Evolutionary conservation across 2,329 filamentous ascomycete genomes (phyloP).

Genomic region (Ophiognomonia clavigignenti-juglandacearum): DNA sequence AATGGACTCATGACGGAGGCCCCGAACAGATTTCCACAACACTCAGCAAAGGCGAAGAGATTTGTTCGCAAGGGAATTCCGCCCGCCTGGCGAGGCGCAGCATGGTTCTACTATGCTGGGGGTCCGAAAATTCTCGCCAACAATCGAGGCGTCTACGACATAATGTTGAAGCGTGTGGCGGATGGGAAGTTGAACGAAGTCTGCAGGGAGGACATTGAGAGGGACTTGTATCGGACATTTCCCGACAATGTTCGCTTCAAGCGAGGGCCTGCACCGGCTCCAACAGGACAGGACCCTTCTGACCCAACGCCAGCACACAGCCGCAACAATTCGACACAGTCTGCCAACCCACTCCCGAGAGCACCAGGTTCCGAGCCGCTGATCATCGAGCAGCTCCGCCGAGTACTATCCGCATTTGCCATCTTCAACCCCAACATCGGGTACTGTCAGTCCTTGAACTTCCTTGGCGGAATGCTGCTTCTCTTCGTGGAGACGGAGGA

Average conservation of each 20-base stretch:
- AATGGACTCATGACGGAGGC: conserved; percentile 66
- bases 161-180: conserved; percentile 52
- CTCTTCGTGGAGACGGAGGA: conserved; percentile 86
- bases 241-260: conserved; percentile 92
- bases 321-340: conserved; percentile 16
- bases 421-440: conserved; percentile 88
- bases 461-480: conserved; percentile 82
- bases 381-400: conserved; percentile 75
- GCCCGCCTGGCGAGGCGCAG: conserved; percentile 87
- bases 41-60: conserved; percentile 77
- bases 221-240: conserved; percentile 89
- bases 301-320: conserved; percentile 27
- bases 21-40: conserved; percentile 74
- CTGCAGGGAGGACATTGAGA: conserved; percentile 86
- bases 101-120: conserved; percentile 95
- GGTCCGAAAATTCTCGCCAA: conserved; percentile 75
- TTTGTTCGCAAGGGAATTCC: conserved; percentile 93
- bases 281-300: conserved; percentile 27
- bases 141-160: conserved; percentile 71
- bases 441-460: conserved; percentile 95
- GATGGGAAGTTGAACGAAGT: conserved; percentile 54
- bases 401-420: conserved; percentile 84
- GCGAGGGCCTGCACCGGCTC: conserved; percentile 36
- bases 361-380: conserved; percentile 58
- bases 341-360: conserved; percentile 20